Base-by-base conservation (phyloP, 1,139 yeast species). In the Nakaseomyces delphensis region DNA sequence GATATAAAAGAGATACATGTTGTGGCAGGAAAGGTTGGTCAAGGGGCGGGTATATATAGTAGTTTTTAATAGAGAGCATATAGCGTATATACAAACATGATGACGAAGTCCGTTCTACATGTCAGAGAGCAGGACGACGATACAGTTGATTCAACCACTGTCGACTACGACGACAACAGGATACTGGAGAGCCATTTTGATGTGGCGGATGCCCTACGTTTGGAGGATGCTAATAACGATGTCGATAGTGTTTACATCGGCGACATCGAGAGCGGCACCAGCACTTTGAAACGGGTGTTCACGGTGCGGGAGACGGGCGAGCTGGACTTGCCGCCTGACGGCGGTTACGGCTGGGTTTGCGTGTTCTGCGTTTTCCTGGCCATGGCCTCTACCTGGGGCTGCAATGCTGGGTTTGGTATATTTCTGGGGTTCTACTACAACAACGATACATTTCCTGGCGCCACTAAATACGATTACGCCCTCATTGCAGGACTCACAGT, bases 341-440 rank as follows among this genome's bases (percentile, higher is more conserved):
- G 77, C 21, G 84, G 84, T 1, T 73, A 73, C 48, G 86, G 85
- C 1, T 83, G 91, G 87, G 73, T 79, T 4, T 70, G 79, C 42
- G 76, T 79, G 0, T 43, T 72, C 2, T 73, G 82, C 50, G 74
- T 74, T 0, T 67, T 75, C 58, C 54, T 72, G 21, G 67, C 77
- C 38, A 71, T 73, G 51, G 70, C 77, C 47, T 65, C 76, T 24
- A 74, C 86, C 1, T 83, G 94, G 94, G 94, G 94, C 19, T 68
- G 79, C 37, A 80, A 79, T 53, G 74, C 84, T 4, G 73, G 77
- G 0, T 83, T 71, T 54, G 89, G 91, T 39, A 81, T 83, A 3
- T 81, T 76, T 51, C 62, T 83, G 28, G 70, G 75, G 30, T 77
- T 67, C 53, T 83, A 79, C 55, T 56, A 77, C 20, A 56, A 66